Conservation (phyloP, 202 grass and related monocot species). For the Saccharum hybrid region DNA sequence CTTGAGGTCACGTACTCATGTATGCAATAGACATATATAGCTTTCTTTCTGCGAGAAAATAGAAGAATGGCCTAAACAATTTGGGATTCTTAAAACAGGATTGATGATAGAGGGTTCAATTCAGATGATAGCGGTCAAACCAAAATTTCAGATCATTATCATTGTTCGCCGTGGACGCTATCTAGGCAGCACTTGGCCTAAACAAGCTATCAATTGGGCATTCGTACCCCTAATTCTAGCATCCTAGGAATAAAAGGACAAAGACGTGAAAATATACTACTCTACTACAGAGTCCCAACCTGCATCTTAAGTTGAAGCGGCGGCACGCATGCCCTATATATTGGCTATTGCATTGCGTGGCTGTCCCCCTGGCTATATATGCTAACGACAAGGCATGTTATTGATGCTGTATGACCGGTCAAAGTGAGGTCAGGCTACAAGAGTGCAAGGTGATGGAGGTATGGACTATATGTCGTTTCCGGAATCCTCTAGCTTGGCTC, state of each 20-base stretch:
- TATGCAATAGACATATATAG: background rate
- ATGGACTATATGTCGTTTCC: background rate
- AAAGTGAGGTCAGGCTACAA: constrained; percentile 8
- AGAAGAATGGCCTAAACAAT: background rate
- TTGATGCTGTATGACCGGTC: constrained; percentile 15
- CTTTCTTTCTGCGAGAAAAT: background rate
- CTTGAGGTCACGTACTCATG: background rate
- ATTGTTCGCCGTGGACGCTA: background rate
- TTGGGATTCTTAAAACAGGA: background rate
- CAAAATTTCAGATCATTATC: background rate
- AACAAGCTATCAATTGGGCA: background rate
- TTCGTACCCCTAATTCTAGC: constrained; percentile 10
- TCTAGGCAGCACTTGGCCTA: constrained; percentile 15
- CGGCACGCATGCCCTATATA: constrained; percentile 22
- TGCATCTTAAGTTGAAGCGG: constrained; percentile 17
- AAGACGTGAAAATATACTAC: background rate
- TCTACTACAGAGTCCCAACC: background rate
- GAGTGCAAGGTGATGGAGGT: background rate
- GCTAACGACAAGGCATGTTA: constrained; percentile 34
- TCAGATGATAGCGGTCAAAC: constrained; percentile 34
- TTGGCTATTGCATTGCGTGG: background rate
- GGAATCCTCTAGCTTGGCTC: background rate
- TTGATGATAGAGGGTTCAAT: background rate
- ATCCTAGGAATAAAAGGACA: background rate
- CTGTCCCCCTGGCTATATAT: background rate